Evolutionary conservation across 1,139 yeast species (phyloP), one percentile per base, ranked within the genome.

Genomic region (Hansenula lynferdii): DNA sequence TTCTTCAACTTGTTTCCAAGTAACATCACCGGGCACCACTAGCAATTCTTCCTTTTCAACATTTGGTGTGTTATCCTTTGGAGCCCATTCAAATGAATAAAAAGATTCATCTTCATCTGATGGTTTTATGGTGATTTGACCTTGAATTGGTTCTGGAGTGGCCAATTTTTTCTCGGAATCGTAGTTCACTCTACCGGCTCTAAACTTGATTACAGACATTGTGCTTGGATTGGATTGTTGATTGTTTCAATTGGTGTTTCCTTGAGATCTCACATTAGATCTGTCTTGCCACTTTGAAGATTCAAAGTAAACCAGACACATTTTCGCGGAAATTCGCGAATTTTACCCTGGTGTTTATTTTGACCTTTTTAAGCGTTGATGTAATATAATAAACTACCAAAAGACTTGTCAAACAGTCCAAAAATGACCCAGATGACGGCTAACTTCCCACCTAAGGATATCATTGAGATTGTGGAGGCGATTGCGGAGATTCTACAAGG

Each of bases 11-110:
- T 77, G 87, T 42, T 76, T 75, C 80, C 95, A 86, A 34, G 82
- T 77, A 31, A 90, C 95, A 57, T 92, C 97, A 3, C 97, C 97
- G 0, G 97, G 96, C 50, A 92, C 83, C 39, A 92, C 75, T 50
- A 89, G 72, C 49, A 89, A 69, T 51, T 85, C 94, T 41, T 83
- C 85, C 31, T 70, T 68, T 40, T 74, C 80, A 16, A 72, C 58
- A 32, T 57, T 62, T 3, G 59, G 59, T 1, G 38, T 41, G 28
- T 42, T 48, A 30, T 74, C 80, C 31, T 76, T 64, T 19, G 86
- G 80, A 29, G 62, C 66, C 89, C 89, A 81, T 43, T 64, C 66
- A 47, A 80, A 75, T 27, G 77, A 72, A 57, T 71, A 74, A 48
- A 80, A 70, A 28, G 77, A 71, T 43, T 62, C 57, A 14, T 63